Percentiles rank a stretch among this genome's conserved stretches.
Conservation (phyloP, 179 eudicot species). For the Spergularia azorica region DNA sequence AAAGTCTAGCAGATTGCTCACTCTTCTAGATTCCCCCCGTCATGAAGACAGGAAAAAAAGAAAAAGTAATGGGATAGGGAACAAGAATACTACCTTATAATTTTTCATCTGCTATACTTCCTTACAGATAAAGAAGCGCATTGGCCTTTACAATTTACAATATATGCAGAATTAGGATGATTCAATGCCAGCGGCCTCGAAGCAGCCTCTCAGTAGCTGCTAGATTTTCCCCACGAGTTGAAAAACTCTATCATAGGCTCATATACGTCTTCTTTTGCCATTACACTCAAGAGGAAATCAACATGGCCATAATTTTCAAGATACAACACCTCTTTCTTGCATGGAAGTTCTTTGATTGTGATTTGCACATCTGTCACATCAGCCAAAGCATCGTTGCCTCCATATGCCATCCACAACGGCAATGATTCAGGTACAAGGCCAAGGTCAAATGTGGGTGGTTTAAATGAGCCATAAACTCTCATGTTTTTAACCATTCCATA, state of each 20-base stretch:
- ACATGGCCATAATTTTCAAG: constrained; percentile 86
- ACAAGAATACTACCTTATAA: constrained; percentile 4
- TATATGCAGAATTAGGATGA: background rate
- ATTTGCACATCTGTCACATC: constrained; percentile 73
- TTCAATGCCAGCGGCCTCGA: background rate
- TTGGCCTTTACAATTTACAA: constrained; percentile 5
- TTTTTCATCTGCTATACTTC: background rate
- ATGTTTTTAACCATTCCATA: constrained; percentile 68
- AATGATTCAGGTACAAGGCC: constrained; percentile 62
- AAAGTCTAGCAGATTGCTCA: constrained; percentile 1
- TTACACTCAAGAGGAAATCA: constrained; percentile 70
- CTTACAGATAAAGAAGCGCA: background rate
- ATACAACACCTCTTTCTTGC: constrained; percentile 69
- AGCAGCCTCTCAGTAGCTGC: constrained; percentile 34
- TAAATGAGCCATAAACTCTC: constrained; percentile 51
- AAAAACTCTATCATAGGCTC: constrained; percentile 61
- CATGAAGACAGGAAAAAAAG: background rate
- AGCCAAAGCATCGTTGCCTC: constrained; percentile 82
- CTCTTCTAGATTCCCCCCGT: background rate
- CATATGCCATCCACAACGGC: constrained; percentile 94
- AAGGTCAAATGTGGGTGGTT: constrained; percentile 78
- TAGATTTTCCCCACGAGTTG: constrained; percentile 45
- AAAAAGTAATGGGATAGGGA: background rate
- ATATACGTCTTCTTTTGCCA: constrained; percentile 67
- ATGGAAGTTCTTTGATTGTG: constrained; percentile 61